Conservation (phyloP, 768 basidiomycete species). For the Hemileccinum rubropunctum region DNA sequence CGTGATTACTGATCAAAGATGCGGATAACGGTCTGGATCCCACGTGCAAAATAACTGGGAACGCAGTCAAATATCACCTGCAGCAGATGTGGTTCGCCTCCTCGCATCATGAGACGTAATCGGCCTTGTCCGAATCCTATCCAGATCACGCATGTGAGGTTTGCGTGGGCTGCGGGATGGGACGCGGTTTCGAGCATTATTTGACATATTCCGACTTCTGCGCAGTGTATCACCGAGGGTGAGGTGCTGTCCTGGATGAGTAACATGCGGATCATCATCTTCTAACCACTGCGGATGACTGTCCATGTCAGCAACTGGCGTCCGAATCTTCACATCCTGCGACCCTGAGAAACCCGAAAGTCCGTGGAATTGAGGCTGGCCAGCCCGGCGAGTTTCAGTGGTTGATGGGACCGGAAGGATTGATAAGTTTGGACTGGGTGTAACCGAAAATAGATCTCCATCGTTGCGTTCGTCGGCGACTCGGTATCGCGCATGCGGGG, state of each 20-base stretch:
- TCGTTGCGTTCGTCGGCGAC: slow-evolving; percentile 9
- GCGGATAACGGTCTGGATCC: slow-evolving; percentile 1
- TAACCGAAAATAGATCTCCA: slow-evolving; percentile 15
- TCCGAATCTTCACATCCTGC: slow-evolving; percentile 7
- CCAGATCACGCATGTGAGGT: slow-evolving; percentile 16
- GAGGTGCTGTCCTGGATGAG: slow-evolving; percentile 1
- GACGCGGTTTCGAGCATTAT: slow-evolving; percentile 11
- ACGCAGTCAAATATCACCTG: slow-evolving; percentile 28
- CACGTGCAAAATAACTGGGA: slow-evolving; percentile 8
- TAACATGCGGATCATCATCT: not conserved
- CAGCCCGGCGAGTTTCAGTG: slow-evolving; percentile 9
- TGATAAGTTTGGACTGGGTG: slow-evolving; percentile 5
- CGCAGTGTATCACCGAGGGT: slow-evolving; percentile 2
- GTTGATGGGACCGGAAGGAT: slow-evolving; percentile 5
- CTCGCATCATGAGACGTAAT: slow-evolving; percentile 25
- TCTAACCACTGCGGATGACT: slow-evolving; percentile 6
- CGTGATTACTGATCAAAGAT: slow-evolving; percentile 13
- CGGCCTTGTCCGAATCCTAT: slow-evolving; percentile 24
- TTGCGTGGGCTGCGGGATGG: slow-evolving; percentile 20
- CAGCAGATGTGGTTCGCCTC: slow-evolving; percentile 32
- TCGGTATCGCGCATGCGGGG: slow-evolving; percentile 8
- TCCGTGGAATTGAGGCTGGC: slow-evolving; percentile 22
- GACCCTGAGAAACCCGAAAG: slow-evolving; percentile 24
- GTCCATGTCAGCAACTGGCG: slow-evolving; percentile 7
- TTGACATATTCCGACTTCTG: slow-evolving; percentile 12